Base-by-base conservation (phyloP, 352 stramenopile species). In the Phytophthora pini region DNA sequence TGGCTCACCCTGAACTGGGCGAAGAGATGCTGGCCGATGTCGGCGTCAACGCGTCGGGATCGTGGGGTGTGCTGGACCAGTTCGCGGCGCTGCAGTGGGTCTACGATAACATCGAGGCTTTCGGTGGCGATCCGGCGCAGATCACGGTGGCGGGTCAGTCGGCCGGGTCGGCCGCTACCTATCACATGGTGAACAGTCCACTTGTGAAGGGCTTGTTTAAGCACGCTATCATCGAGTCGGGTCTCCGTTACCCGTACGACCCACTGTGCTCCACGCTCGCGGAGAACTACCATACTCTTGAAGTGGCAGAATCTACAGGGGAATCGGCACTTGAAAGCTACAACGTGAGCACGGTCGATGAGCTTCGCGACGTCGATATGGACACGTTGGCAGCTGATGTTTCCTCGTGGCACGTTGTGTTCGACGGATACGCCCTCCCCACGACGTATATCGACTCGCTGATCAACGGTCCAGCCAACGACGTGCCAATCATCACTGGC, bases 401-500 rank as follows among this genome's bases (percentile, higher is more conserved):
- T 41, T 41, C 36, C 11, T 41, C 36, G 36, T 41, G 36, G 36
- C 36, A 41, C 15, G 36, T 41, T 41, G 36, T 41, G 9, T 9
- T 41, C 1, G 36, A 41, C 17, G 47, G 54, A 8, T 64, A 70
- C 36, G 53, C 56, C 9, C 55, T 60, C 32, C 11, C 54, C 20
- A 7, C 59, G 32, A 52, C 53, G 40, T 70, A 70, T 31, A 47
- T 15, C 15, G 61, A 59, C 8, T 51, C 54, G 8, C 32, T 70
- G 8, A 12, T 38, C 17, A 54, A 5, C 11, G 54, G 54, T 9
- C 31, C 47, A 27, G 38, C 54, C 20, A 70, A 70, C 26, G 61
- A 70, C 17, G 61, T 70, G 9, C 3, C 54, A 4, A 7, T 70
- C 6, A 54, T 70, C 26, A 70, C 53, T 4, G 61, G 61, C n/a